These are phyloP conservation scores for Chrysanthemum makinoi DNA, from an alignment of 129 eudicot genomes.

Conservation along the genomic window DNA sequence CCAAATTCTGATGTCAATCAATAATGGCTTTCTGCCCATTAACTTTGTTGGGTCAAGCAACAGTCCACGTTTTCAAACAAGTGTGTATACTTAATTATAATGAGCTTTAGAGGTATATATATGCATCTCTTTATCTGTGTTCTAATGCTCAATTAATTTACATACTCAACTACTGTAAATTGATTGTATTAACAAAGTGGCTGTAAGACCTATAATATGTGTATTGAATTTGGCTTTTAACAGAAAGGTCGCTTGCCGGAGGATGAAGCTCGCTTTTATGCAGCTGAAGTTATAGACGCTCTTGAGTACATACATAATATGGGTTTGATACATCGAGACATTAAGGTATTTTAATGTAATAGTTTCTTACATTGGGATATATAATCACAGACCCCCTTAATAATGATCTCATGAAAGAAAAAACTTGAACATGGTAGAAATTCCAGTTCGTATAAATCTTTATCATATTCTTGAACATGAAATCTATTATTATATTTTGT, in stretches of 20 bases:
- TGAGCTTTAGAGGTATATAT: background rate
- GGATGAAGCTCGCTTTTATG: slow-evolving; percentile 87
- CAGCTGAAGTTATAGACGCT: slow-evolving; percentile 92
- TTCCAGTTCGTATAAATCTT: no score
- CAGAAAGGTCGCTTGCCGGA: slow-evolving; percentile 92
- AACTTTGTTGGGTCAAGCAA: no score
- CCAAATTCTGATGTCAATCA: no score
- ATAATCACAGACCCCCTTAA: slow-evolving; percentile 1
- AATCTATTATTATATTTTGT: no score
- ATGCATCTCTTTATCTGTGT: slow-evolving; percentile 9
- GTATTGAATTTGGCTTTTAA: slow-evolving; percentile 4
- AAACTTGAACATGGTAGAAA: background rate
- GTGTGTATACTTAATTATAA: background rate
- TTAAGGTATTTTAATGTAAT: slow-evolving; percentile 52
- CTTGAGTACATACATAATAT: slow-evolving; percentile 85
- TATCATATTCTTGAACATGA: no score
- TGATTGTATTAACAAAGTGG: no score
- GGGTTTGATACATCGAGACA: slow-evolving; percentile 95
- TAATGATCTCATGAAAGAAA: slow-evolving; percentile 6
- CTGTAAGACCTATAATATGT: slow-evolving; percentile 20
- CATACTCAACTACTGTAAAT: slow-evolving; percentile 4
- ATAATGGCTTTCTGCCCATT: no score
- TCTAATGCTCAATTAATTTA: slow-evolving; percentile 5
- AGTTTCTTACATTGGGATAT: background rate
- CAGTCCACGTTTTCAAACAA: no score